Percentiles rank a stretch among this genome's conserved stretches.
phyloP scores from a whole-genome alignment of 495 filamentous ascomycete genomes.

The Parachaetomium inaequale region DNA sequence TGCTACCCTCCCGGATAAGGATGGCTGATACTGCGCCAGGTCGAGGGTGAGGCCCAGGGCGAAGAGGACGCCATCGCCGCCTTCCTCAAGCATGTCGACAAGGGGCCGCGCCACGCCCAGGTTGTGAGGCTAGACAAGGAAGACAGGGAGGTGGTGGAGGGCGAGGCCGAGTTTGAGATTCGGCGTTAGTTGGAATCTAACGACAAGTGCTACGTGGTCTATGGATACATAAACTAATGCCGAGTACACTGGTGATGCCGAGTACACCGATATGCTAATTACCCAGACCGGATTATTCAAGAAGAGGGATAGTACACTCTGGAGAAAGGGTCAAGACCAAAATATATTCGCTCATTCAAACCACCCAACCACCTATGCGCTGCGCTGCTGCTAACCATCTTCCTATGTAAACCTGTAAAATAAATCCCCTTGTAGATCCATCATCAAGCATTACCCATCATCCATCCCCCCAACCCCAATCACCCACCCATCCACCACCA shows the following conservation, averaged over 20 bases:
- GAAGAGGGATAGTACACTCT: too few relatives aligned
- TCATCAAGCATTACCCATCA: background rate
- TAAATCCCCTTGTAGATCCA: background rate
- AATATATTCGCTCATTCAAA: background rate
- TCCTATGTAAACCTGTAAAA: background rate
- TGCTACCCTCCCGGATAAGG: constrained; percentile 3
- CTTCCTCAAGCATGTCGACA: constrained; percentile 72
- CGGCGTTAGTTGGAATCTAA: constrained; percentile 27
- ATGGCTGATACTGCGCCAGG: constrained; percentile 44
- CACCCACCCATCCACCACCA: too few relatives aligned
- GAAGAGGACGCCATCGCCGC: constrained; percentile 56
- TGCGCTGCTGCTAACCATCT: background rate
- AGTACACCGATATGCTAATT: too few relatives aligned
- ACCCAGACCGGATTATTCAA: too few relatives aligned
- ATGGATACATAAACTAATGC: background rate
- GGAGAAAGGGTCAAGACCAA: background rate
- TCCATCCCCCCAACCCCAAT: background rate
- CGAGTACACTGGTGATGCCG: background rate
- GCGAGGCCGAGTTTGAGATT: constrained; percentile 62
- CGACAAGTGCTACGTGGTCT: background rate
- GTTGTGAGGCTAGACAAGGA: constrained; percentile 71
- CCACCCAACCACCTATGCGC: background rate
- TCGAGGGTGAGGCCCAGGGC: constrained; percentile 90
- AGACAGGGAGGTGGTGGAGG: constrained; percentile 56
- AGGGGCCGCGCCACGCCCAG: constrained; percentile 62